These are phyloP conservation scores for Barnettozyma populi DNA, from an alignment of 805 yeast species.

Conservation along the genomic window DNA sequence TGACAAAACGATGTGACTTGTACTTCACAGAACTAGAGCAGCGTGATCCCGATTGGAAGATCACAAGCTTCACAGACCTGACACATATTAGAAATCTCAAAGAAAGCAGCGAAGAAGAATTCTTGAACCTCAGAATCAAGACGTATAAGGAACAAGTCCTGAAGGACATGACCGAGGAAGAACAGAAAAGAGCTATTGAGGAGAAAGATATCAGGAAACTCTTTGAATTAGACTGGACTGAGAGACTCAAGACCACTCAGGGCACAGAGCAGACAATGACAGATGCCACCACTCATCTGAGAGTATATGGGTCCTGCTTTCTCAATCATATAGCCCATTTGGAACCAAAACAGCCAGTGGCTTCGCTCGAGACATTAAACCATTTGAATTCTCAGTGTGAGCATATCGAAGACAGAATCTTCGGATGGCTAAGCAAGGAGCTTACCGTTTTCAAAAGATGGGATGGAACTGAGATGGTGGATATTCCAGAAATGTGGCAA, in stretches of 20 bases:
- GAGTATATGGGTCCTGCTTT: conserved; percentile 26
- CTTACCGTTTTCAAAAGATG: conserved; percentile 35
- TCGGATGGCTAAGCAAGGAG: conserved; percentile 33
- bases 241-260: conserved; percentile 15
- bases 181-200: conserved; percentile 13
- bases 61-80: conserved; percentile 17
- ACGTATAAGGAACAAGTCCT: conserved; percentile 11
- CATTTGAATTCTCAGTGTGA: conserved; percentile 21
- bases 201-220: conserved; percentile 11
- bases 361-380: background rate
- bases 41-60: conserved; percentile 17
- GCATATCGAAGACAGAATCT: conserved; percentile 32
- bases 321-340: conserved; percentile 14
- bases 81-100: conserved; percentile 19
- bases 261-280: conserved; percentile 21
- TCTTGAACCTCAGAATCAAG: conserved; percentile 11
- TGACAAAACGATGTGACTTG: conserved; percentile 23
- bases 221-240: conserved; percentile 16
- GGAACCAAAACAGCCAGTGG: background rate
- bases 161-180: conserved; percentile 9
- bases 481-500: conserved; percentile 15
- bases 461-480: conserved; percentile 27
- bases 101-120: conserved; percentile 16
- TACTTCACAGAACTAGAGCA: conserved; percentile 26
- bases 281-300: conserved; percentile 23